phyloP scores from a whole-genome alignment of 2,329 filamentous ascomycete species.

The Nemania diffusa region DNA sequence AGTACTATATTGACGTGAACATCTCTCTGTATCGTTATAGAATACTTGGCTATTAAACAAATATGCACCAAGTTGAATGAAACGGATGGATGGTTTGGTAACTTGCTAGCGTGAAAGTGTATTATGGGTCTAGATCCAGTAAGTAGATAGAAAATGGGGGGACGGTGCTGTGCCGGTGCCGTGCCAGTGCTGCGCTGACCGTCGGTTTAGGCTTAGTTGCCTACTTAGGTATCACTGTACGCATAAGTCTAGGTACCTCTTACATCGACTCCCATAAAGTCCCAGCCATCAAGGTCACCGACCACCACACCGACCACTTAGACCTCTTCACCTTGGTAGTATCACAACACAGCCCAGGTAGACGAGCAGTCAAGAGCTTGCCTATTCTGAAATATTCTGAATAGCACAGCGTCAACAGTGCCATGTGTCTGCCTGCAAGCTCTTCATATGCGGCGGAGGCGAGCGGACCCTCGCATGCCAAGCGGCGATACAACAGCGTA shows the following conservation, averaged over 20 bases:
- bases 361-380: background rate
- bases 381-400: background rate
- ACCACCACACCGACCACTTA: background rate
- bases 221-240: too few species aligned
- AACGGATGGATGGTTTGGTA: background rate
- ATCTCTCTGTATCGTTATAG: background rate
- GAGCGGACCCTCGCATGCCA: conserved; percentile 24
- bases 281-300: background rate
- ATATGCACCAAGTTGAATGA: background rate
- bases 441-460: conserved; percentile 1
- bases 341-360: conserved; percentile 4
- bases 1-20: background rate
- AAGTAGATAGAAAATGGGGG: conserved; percentile 11
- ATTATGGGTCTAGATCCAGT: conserved; percentile 23
- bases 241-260: background rate
- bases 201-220: conserved; percentile 35
- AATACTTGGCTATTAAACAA: background rate
- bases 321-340: conserved; percentile 23
- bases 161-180: too few species aligned
- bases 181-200: conserved; percentile 30
- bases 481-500: conserved; percentile 14
- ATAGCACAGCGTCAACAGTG: conserved; percentile 5
- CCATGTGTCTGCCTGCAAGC: conserved; percentile 16
- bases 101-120: conserved; percentile 1
- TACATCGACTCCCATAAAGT: background rate